Percentiles rank a stretch among this genome's conserved stretches.
Evolutionary conservation across 78 protist genomes (phyloP).

Genomic region (Parvularia atlantis): DNA sequence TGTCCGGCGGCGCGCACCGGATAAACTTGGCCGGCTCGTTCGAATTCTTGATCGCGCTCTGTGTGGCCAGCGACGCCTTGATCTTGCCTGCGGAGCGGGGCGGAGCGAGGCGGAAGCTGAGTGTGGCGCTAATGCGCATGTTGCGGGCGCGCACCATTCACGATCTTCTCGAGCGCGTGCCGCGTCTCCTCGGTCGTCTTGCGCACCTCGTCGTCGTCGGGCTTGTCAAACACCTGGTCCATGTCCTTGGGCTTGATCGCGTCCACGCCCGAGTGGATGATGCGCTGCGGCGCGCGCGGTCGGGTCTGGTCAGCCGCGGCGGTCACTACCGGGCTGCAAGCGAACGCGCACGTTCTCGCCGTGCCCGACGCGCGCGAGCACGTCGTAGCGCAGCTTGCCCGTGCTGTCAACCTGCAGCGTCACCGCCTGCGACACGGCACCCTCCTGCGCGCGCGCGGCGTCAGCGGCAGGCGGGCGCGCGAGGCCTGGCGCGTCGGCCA

Average conservation of each 20-base stretch:
- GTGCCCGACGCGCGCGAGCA: conserved; percentile 3
- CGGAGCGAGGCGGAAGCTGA: neutral
- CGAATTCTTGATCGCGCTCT: conserved; percentile 3
- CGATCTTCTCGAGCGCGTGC: conserved; percentile 43
- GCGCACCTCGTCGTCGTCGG: conserved; percentile 41
- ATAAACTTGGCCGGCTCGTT: conserved; percentile 31
- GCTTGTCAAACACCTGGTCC: neutral
- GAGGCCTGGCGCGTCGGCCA: neutral
- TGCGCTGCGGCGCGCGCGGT: no score
- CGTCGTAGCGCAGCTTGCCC: conserved; percentile 38
- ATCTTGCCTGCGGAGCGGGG: conserved; percentile 11
- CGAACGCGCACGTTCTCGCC: neutral
- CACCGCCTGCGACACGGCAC: neutral
- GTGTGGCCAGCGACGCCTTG: conserved; percentile 21
- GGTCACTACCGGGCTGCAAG: no score
- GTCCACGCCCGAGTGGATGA: neutral
- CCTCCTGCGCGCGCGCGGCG: neutral
- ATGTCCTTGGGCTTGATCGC: no score
- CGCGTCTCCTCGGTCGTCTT: conserved; percentile 44
- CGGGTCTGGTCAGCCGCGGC: no score
- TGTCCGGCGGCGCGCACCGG: conserved; percentile 40
- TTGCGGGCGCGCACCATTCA: conserved; percentile 11
- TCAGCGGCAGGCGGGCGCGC: neutral
- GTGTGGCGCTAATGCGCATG: no score
- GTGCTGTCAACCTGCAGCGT: conserved; percentile 9